Evolutionary conservation across 495 filamentous ascomycete species (phyloP).

Genomic region (Aspergillus baeticus): DNA sequence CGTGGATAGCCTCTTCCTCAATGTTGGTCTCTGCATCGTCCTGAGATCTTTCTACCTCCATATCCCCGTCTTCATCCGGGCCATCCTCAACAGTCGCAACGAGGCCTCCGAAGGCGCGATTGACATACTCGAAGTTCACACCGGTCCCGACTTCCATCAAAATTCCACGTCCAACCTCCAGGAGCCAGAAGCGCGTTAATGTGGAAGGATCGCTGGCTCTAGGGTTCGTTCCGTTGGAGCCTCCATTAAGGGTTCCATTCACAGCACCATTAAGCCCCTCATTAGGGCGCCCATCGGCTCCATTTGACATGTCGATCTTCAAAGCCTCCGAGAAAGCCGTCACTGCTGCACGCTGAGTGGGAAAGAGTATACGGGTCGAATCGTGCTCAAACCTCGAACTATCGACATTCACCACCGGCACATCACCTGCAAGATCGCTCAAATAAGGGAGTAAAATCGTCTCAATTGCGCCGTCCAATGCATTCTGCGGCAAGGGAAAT

Average conservation of each 20-base stretch:
- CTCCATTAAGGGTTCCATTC: constrained; percentile 15
- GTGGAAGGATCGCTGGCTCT: constrained; percentile 37
- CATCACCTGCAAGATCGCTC: constrained; percentile 44
- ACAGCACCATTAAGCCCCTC: constrained; percentile 24
- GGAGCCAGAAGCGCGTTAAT: constrained; percentile 57
- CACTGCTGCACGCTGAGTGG: constrained; percentile 55
- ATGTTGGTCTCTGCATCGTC: constrained; percentile 43
- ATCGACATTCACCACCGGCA: constrained; percentile 56
- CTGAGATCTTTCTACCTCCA: constrained; percentile 39
- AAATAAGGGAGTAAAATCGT: constrained; percentile 59
- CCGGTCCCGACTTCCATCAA: constrained; percentile 59
- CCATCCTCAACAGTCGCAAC: constrained; percentile 37
- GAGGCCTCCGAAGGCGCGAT: constrained; percentile 62
- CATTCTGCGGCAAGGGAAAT: constrained; percentile 53
- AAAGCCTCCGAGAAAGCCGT: constrained; percentile 55
- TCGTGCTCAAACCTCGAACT: constrained; percentile 59
- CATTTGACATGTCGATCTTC: constrained; percentile 41
- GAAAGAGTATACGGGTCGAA: constrained; percentile 49
- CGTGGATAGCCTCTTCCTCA: constrained; percentile 39
- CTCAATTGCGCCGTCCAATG: constrained; percentile 52
- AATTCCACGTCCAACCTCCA: constrained; percentile 60
- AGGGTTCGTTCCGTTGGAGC: constrained; percentile 22
- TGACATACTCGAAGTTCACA: constrained; percentile 57
- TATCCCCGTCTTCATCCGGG: constrained; percentile 36
- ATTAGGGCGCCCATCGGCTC: constrained; percentile 33